phyloP scores from a whole-genome alignment of 2,329 filamentous ascomycete species.

The Sclerotinia minor region DNA sequence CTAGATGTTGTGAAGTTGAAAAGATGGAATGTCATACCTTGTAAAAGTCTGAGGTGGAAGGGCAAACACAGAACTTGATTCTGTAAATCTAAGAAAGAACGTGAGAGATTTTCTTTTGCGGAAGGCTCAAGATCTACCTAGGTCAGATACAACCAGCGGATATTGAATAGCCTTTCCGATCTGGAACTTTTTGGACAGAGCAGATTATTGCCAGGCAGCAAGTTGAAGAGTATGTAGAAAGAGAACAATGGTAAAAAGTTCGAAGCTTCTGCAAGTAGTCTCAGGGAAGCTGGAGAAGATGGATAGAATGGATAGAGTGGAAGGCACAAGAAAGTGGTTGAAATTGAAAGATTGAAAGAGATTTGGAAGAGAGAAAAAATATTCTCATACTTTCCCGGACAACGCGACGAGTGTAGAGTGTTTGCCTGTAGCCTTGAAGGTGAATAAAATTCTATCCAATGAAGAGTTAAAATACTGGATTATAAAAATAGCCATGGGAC shows the following conservation, averaged over 20 bases:
- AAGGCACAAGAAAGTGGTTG: not conserved
- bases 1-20: not conserved
- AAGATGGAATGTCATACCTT: not conserved
- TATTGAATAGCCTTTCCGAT: not conserved
- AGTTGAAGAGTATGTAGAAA: not conserved
- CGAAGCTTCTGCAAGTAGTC: not conserved
- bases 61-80: not conserved
- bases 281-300: not conserved
- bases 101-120: not conserved
- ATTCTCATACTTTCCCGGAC: not conserved
- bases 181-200: not conserved
- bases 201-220: not conserved
- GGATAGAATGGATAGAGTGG: too few species aligned
- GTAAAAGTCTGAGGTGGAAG: not conserved
- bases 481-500: not conserved
- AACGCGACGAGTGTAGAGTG: not conserved
- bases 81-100: not conserved
- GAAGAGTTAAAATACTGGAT: not conserved
- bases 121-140: not conserved
- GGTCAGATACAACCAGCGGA: not conserved
- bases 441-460: not conserved
- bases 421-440: conserved; percentile 1
- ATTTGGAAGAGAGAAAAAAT: not conserved
- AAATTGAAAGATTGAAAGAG: not conserved
- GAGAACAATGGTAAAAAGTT: not conserved